Evolutionary conservation across 1,284 basidiomycete genomes (phyloP).

Genomic region (Ustilago tritici): DNA sequence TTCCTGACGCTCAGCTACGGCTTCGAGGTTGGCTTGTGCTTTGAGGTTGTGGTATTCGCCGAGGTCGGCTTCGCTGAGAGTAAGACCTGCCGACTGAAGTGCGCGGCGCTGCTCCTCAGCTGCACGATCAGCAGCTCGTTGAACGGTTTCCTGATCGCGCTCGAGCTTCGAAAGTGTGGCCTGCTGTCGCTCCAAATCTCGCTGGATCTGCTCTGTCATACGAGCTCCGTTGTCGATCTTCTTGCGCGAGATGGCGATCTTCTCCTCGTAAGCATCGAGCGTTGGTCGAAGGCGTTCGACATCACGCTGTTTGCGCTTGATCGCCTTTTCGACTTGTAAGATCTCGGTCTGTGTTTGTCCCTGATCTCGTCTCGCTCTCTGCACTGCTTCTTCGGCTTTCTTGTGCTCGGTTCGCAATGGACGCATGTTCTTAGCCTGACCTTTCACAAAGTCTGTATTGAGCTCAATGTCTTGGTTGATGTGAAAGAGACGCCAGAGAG

Average conservation of each 20-base stretch:
- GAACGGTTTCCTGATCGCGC: constrained; percentile 79
- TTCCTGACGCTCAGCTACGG: constrained; percentile 86
- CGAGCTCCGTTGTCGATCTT: constrained; percentile 80
- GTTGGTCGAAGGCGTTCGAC: constrained; percentile 55
- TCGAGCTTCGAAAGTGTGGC: constrained; percentile 76
- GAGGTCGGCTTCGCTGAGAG: constrained; percentile 84
- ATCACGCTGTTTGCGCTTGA: constrained; percentile 49
- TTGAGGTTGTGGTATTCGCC: constrained; percentile 82
- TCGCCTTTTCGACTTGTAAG: constrained; percentile 47
- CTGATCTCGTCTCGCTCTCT: constrained; percentile 56
- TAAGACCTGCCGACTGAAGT: constrained; percentile 78
- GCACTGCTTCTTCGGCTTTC: constrained; percentile 82
- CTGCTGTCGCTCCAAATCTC: constrained; percentile 78
- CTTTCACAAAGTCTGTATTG: constrained; percentile 58
- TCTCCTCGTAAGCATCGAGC: constrained; percentile 77
- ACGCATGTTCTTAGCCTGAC: constrained; percentile 75
- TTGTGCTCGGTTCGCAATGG: constrained; percentile 83
- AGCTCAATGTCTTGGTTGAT: constrained; percentile 75
- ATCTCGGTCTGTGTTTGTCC: constrained; percentile 56
- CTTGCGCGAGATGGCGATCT: constrained; percentile 84
- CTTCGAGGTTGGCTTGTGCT: constrained; percentile 78
- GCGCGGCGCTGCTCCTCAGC: constrained; percentile 81
- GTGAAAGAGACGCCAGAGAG: constrained; percentile 90
- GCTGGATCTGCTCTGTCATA: constrained; percentile 77
- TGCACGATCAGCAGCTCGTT: constrained; percentile 55